These are phyloP conservation scores for Vaccinium darrowii DNA, from an alignment of 148 eudicot species.

Conservation along the genomic window DNA sequence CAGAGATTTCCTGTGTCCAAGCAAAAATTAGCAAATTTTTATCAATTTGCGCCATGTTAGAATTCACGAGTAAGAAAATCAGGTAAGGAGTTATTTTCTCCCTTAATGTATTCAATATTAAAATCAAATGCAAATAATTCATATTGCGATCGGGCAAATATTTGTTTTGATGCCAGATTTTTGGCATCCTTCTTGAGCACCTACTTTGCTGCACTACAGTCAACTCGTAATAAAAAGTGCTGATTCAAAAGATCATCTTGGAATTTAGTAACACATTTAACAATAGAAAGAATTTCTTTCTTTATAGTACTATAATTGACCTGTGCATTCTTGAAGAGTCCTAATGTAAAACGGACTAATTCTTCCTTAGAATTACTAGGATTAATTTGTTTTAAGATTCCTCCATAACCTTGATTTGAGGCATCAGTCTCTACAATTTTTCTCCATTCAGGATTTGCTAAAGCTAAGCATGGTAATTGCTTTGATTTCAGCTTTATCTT, in stretches of 20 bases:
- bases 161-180: no score
- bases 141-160: no score
- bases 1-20: no score
- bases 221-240: no score
- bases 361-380: not conserved
- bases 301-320: no score
- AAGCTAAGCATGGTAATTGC: not conserved
- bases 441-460: not conserved
- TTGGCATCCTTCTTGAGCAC: no score
- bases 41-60: not conserved
- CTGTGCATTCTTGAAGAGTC: not conserved
- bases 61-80: not conserved
- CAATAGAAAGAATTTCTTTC: no score
- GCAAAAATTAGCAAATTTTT: not conserved
- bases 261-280: no score
- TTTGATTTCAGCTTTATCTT: not conserved
- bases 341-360: not conserved
- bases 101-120: not conserved
- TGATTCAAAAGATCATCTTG: no score
- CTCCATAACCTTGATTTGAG: not conserved
- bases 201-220: no score
- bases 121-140: not conserved
- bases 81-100: not conserved
- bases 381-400: not conserved
- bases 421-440: not conserved